phyloP scores from a whole-genome alignment of 2,329 filamentous ascomycete genomes.

The Dactylonectria macrodidyma region DNA sequence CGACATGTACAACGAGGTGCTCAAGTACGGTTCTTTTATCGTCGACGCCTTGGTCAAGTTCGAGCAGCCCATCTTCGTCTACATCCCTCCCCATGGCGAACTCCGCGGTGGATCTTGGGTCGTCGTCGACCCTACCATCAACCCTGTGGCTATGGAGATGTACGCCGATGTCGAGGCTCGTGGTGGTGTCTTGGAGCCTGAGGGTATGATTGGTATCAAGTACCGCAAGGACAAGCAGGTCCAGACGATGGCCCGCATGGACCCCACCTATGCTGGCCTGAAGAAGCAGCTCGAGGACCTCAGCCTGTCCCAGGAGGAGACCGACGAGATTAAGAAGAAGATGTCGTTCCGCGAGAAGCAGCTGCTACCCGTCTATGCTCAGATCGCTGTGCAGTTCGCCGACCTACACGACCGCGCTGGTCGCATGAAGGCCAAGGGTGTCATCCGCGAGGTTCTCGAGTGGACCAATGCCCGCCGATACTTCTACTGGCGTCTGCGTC shows the following conservation, averaged over 20 bases:
- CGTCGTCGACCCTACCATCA: constrained; percentile 98
- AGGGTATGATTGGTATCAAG: constrained; percentile 99
- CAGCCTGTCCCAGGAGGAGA: constrained; percentile 79
- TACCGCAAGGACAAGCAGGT: constrained; percentile 98
- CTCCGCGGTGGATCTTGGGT: constrained; percentile 99
- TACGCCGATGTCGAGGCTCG: constrained; percentile 96
- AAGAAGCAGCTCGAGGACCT: constrained; percentile 80
- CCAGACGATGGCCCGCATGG: constrained; percentile 95
- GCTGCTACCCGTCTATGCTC: constrained; percentile 91
- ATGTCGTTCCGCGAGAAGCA: constrained; percentile 89
- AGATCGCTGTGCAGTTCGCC: constrained; percentile 97
- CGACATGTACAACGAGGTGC: constrained; percentile 99
- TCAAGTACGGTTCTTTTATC: constrained; percentile 99
- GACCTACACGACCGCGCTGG: constrained; percentile 97
- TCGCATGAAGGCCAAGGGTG: constrained; percentile 98
- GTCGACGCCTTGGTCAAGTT: constrained; percentile 98
- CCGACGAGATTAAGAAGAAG: constrained; percentile 84
- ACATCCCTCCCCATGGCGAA: constrained; percentile 97
- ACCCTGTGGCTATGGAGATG: constrained; percentile 98
- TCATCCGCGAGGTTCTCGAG: constrained; percentile 85
- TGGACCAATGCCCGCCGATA: constrained; percentile 94
- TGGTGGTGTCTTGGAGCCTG: constrained; percentile 96
- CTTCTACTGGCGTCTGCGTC: constrained; percentile 99
- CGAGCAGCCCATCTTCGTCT: constrained; percentile 98
- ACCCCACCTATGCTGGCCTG: constrained; percentile 85